Evolutionary conservation across 2,329 filamentous ascomycete genomes (phyloP).

Genomic region (Apiospora hydei): DNA sequence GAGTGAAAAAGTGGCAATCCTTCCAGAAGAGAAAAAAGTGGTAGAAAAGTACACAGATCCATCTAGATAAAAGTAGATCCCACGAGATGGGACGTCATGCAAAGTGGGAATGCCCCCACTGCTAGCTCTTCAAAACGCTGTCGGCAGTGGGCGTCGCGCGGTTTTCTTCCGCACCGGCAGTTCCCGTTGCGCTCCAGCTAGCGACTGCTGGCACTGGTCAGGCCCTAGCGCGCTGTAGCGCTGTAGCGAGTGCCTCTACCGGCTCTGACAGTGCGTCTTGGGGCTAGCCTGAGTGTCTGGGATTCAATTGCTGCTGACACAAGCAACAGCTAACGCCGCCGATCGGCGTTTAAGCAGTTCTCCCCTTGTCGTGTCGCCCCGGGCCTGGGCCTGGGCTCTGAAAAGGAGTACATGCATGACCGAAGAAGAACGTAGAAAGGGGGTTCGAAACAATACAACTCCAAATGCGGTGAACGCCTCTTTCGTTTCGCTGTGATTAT

Average conservation of each 20-base stretch:
- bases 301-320: neutral
- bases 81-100: neutral
- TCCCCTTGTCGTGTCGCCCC: neutral
- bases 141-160: neutral
- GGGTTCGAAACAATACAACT: neutral
- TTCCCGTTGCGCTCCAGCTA: neutral
- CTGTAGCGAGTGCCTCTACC: neutral
- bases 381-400: neutral
- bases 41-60: neutral
- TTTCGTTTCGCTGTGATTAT: neutral
- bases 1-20: constrained; percentile 8
- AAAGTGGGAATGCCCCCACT: neutral
- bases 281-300: neutral
- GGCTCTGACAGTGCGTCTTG: neutral
- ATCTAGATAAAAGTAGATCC: constrained; percentile 7
- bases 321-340: neutral
- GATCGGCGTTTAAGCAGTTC: neutral
- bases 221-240: neutral
- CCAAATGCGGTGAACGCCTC: neutral
- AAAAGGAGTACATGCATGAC: neutral
- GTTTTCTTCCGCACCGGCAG: constrained; percentile 12
- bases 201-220: neutral
- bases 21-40: neutral
- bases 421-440: neutral
- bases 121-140: neutral